phyloP scores from a whole-genome alignment of 2,329 filamentous ascomycete species.

The Alternaria incomplexa region DNA sequence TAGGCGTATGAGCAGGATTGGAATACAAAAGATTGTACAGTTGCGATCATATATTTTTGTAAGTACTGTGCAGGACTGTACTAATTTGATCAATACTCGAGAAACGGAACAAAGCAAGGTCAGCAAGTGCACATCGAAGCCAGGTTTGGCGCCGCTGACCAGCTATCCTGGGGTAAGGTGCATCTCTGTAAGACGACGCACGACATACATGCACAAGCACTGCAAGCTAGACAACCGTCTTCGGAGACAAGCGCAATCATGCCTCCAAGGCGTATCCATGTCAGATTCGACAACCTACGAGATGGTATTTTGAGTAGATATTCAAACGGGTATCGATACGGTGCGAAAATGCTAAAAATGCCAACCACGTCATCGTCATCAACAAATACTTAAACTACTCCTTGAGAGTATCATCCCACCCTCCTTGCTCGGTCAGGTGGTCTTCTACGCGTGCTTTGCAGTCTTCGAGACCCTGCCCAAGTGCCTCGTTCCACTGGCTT shows the following conservation, averaged over 20 bases:
- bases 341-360: constrained; percentile 28
- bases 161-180: background rate
- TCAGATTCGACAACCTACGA: constrained; percentile 6
- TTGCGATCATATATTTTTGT: background rate
- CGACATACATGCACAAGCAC: constrained; percentile 1
- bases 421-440: constrained; percentile 77
- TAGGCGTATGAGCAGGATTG: background rate
- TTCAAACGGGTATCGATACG: constrained; percentile 45
- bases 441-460: constrained; percentile 77
- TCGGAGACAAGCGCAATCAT: background rate
- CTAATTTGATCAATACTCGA: background rate
- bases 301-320: constrained; percentile 11
- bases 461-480: constrained; percentile 76
- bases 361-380: constrained; percentile 16
- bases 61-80: background rate
- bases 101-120: background rate
- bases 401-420: constrained; percentile 75
- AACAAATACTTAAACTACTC: constrained; percentile 35
- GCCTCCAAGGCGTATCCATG: constrained; percentile 5
- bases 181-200: background rate
- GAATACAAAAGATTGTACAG: background rate
- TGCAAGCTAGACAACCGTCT: background rate
- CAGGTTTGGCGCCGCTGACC: background rate
- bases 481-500: constrained; percentile 84
- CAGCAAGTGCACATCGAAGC: background rate